A percentile compares a stretch with the other conserved stretches of the same genome.
phyloP scores from a whole-genome alignment of 1,284 basidiomycete species.

The Tilletia indica region DNA sequence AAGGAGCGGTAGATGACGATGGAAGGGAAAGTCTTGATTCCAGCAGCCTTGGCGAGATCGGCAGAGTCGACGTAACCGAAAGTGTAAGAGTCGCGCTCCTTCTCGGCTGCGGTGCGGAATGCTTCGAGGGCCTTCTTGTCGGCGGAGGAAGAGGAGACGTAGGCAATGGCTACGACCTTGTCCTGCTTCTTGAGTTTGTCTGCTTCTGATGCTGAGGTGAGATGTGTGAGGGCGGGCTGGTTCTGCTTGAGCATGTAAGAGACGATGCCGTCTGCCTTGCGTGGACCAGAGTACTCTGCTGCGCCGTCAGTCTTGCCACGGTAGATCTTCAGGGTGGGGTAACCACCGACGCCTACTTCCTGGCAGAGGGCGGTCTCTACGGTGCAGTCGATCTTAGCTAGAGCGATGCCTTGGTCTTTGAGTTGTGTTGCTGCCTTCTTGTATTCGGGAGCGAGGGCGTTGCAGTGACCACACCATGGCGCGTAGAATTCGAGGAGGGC shows the following conservation, averaged over 20 bases:
- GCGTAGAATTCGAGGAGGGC: conserved; percentile 94
- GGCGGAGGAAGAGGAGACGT: conserved; percentile 67
- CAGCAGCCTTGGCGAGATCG: conserved; percentile 69
- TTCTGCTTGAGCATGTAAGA: conserved; percentile 94
- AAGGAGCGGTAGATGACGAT: conserved; percentile 90
- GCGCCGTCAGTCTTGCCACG: conserved; percentile 69
- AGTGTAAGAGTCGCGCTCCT: conserved; percentile 85
- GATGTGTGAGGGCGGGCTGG: conserved; percentile 83
- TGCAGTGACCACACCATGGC: conserved; percentile 83
- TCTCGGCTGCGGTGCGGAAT: conserved; percentile 70
- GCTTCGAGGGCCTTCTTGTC: conserved; percentile 66
- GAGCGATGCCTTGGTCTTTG: conserved; percentile 78
- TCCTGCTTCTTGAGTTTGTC: conserved; percentile 80
- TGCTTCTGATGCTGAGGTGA: conserved; percentile 72
- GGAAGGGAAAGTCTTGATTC: conserved; percentile 70
- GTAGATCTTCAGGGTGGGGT: conserved; percentile 93
- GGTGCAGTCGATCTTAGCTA: conserved; percentile 72
- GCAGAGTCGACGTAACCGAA: conserved; percentile 70
- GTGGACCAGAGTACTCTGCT: conserved; percentile 74
- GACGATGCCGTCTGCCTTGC: conserved; percentile 94
- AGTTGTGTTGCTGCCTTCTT: conserved; percentile 91
- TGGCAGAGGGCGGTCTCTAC: conserved; percentile 62
- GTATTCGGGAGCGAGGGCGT: conserved; percentile 72
- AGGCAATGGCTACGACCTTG: conserved; percentile 86
- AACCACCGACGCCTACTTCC: conserved; percentile 78